Evolutionary conservation across 108 stramenopile genomes (phyloP), one percentile per base, ranked within the genome.

Genomic region (Poteriospumella lacustris): DNA sequence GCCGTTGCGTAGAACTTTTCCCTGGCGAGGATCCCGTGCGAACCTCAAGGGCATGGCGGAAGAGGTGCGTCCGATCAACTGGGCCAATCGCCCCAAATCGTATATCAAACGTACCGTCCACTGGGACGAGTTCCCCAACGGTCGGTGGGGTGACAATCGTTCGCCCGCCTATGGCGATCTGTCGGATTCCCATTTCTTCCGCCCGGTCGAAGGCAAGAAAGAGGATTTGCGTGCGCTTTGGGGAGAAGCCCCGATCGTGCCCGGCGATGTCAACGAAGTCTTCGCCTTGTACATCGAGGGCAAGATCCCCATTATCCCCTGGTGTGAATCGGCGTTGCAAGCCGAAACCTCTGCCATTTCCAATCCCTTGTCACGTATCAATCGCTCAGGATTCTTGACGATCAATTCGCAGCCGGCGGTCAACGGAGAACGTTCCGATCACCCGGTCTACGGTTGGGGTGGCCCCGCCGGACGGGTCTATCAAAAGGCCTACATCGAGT

Each of bases 401-500:
- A 92, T 97, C 73, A 97, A 97, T 59, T 92, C 89, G 59, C 93
- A 97, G 80, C 96, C 96, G 2, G 75, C 92, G 24, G 93, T 95
- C 39, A 93, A 96, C 82, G 96, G 92, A 1, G 90, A 75, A 31
- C 79, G 80, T 0, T 91, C 90, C 59, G 88, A 87, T 36, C 83
- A 96, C 79, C 80, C 87, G 29, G 82, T 82, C 12, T 94, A 93
- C 84, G 96, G 96, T 33, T 97, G 96, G 96, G 96, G 96, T 52
- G 93, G 94, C 1, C 79, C 79, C 38, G 95, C 94, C 31, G 96
- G 96, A 0, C 85, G 88, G 43, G 94, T 96, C 43, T 97, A 97
- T 80, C 96, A 97, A 81, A 95, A 96, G 83, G 94, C 91, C 1
- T 97, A 97, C 84, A 89, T 92, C 68, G 96, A 97, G 86, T 96